phyloP scores from a whole-genome alignment of 495 filamentous ascomycete genomes.

The Tuber brumale region DNA sequence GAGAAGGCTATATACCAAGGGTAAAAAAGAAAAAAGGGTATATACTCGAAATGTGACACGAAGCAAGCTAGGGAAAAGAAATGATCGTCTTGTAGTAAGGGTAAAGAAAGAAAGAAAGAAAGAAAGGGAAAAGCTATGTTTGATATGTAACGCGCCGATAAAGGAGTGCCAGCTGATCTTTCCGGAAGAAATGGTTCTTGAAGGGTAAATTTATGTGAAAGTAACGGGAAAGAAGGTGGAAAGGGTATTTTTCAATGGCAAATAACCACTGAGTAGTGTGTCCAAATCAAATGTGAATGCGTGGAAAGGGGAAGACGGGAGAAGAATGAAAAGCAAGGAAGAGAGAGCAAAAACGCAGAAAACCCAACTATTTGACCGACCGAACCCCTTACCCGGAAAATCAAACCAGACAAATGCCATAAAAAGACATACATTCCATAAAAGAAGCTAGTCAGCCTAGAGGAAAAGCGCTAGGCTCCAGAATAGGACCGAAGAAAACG shows the following conservation, averaged over 20 bases:
- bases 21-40: constrained; percentile 1
- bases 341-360: background rate
- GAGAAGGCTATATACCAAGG: background rate
- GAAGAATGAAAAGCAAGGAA: background rate
- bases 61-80: background rate
- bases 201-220: constrained; percentile 5
- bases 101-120: background rate
- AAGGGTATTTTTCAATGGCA: constrained; percentile 11
- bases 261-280: background rate
- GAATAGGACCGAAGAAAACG: background rate
- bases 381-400: constrained; percentile 3
- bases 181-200: constrained; percentile 10
- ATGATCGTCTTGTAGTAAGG: background rate
- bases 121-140: background rate
- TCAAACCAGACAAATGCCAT: constrained; percentile 4
- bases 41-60: background rate
- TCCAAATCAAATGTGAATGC: background rate
- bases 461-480: background rate
- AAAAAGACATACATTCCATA: constrained; percentile 3
- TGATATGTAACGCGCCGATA: background rate
- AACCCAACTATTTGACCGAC: constrained; percentile 2
- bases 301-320: background rate
- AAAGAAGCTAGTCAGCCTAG: background rate
- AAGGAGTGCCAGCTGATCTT: background rate
- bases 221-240: constrained; percentile 3